Base-by-base conservation (phyloP, 2,329 filamentous ascomycete genomes). In the Ambrosiella xylebori region DNA sequence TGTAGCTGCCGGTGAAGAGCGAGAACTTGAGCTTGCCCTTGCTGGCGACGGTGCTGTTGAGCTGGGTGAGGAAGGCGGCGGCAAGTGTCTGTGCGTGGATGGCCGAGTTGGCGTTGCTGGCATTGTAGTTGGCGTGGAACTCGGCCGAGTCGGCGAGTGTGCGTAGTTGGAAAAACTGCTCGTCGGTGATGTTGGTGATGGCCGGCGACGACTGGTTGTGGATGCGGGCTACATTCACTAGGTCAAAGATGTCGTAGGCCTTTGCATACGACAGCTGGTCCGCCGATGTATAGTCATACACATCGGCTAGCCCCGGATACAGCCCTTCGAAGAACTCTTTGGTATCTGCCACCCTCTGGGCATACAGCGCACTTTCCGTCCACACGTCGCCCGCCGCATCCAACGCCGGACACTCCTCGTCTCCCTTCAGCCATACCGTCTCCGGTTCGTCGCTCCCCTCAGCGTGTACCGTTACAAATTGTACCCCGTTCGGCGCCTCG, bases 351-450 rank as follows among this genome's bases (percentile, higher is more conserved):
- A 62, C 57, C 1, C 65, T 66, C 15, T 64, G 54, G 39, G 61
- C 45, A 49, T 65, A 70, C 0, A 63, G 61, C 0, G 63, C 61
- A 55, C 66, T 69, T n/a, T 65, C 52, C 57, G 61, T 59, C 49
- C 68, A 69, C 0, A 65, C 62, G 60, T 65, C 63, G 51, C 63
- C 65, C 0, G 67, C 63, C 0, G 59, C 61, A 1, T 60, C 63
- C 37, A 65, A 66, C 2, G 64, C 65, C 3, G 68, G 67, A 49
- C 67, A 69, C n/a, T 61, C 62, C 1, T 69, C 68, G 8, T 69
- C 68, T 7, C 68, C 68, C 61, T 69, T 70, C 63, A 70, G 68
- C 68, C 68, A 70, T 53, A 69, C 68, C 9, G 65, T 68, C 51
- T 68, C 66, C 7, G 66, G 67, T 7, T 67, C 68, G 40, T 68